Evolutionary conservation across 495 filamentous ascomycete genomes (phyloP).

Genomic region (Aspergillus carlsbadensis): DNA sequence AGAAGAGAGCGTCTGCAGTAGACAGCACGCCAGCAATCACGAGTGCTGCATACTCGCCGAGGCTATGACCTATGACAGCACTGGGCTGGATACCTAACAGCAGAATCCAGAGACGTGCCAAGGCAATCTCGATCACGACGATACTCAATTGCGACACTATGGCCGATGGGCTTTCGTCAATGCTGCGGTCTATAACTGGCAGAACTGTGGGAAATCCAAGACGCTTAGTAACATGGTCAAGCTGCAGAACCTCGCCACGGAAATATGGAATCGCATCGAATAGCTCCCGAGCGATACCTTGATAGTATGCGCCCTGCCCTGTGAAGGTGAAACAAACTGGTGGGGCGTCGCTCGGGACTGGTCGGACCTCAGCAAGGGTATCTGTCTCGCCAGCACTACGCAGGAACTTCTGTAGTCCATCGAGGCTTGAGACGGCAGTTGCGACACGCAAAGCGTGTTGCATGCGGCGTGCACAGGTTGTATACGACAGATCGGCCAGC

Average conservation of each 20-base stretch:
- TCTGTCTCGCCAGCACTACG: slow-evolving; percentile 2
- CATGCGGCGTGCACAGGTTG: slow-evolving; percentile 37
- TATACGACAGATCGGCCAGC: slow-evolving; percentile 40
- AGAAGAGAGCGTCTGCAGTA: slow-evolving; percentile 74
- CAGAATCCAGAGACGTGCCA: slow-evolving; percentile 75
- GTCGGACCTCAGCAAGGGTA: background rate
- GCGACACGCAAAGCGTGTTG: slow-evolving; percentile 42
- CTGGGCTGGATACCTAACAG: slow-evolving; percentile 70
- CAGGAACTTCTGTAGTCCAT: background rate
- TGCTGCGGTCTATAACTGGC: slow-evolving; percentile 56
- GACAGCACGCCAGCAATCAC: slow-evolving; percentile 79
- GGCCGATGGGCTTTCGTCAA: slow-evolving; percentile 51
- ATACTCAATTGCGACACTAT: slow-evolving; percentile 72
- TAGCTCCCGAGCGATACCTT: slow-evolving; percentile 65
- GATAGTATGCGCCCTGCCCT: slow-evolving; percentile 51
- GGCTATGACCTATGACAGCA: slow-evolving; percentile 80
- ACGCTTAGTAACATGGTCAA: slow-evolving; percentile 61
- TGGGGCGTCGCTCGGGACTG: slow-evolving; percentile 1
- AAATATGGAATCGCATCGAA: slow-evolving; percentile 65
- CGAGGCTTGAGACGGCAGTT: slow-evolving; percentile 19
- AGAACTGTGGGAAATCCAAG: slow-evolving; percentile 68
- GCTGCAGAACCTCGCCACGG: slow-evolving; percentile 64
- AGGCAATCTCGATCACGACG: slow-evolving; percentile 73
- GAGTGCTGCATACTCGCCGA: slow-evolving; percentile 89
- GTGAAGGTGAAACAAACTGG: slow-evolving; percentile 11